These are phyloP conservation scores for Xylaria telfairii DNA, from an alignment of 495 filamentous ascomycete genomes.

Conservation along the genomic window DNA sequence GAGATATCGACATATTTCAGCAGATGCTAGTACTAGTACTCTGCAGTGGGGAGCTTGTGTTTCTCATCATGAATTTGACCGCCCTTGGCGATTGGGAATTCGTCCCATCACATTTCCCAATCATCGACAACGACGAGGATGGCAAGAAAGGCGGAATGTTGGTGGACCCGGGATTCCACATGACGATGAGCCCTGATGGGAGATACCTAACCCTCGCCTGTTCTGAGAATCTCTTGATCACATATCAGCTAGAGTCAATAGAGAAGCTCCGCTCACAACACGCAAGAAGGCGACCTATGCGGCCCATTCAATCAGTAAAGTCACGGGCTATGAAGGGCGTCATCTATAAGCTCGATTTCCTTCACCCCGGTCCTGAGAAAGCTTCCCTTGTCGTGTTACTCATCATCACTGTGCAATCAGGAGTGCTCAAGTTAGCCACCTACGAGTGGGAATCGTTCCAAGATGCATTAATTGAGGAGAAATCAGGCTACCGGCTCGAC, in stretches of 20 bases:
- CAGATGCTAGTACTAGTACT: constrained; percentile 79
- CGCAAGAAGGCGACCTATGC: constrained; percentile 38
- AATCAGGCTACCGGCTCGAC: constrained; percentile 58
- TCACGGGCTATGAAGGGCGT: constrained; percentile 69
- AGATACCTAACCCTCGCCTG: constrained; percentile 55
- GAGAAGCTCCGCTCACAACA: constrained; percentile 51
- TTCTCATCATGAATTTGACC: constrained; percentile 66
- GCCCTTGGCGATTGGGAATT: constrained; percentile 60
- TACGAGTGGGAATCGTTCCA: constrained; percentile 74
- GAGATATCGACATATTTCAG: constrained; percentile 60
- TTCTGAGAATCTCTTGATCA: constrained; percentile 50
- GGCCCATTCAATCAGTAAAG: constrained; percentile 56
- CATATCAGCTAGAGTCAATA: constrained; percentile 67
- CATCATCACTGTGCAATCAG: constrained; percentile 67
- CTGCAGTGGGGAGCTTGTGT: constrained; percentile 70
- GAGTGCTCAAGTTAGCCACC: constrained; percentile 66
- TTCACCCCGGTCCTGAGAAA: constrained; percentile 72
- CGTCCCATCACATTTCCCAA: constrained; percentile 62
- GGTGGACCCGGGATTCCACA: constrained; percentile 68
- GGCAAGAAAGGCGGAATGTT: constrained; percentile 35
- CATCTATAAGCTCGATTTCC: constrained; percentile 86
- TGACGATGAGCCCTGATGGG: constrained; percentile 79
- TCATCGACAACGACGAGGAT: constrained; percentile 46
- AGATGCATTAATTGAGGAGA: constrained; percentile 46
- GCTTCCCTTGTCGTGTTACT: constrained; percentile 75